These are phyloP conservation scores for Pezicula carpinea DNA, from an alignment of 2,329 filamentous ascomycete species.

Conservation along the genomic window DNA sequence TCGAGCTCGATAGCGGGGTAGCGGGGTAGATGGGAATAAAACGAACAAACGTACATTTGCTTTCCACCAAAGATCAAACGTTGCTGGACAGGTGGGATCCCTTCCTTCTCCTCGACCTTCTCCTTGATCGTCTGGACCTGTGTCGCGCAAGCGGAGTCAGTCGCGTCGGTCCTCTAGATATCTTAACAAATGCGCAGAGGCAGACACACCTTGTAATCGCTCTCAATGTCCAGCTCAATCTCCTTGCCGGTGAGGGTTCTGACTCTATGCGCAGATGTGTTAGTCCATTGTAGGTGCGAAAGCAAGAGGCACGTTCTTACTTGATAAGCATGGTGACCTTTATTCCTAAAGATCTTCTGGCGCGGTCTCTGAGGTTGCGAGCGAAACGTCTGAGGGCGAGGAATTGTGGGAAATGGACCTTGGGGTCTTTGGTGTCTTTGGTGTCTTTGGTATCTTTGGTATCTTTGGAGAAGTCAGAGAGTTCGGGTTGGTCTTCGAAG, in stretches of 20 bases:
- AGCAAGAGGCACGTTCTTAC: conserved; percentile 27
- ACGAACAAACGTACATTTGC: conserved; percentile 68
- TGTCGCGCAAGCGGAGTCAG: not conserved
- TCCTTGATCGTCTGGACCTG: conserved; percentile 97
- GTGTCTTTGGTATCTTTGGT: too few relatives aligned
- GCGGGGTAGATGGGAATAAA: conserved; percentile 6
- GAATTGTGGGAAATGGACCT: too few relatives aligned
- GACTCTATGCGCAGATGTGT: conserved; percentile 57
- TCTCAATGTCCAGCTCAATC: conserved; percentile 96
- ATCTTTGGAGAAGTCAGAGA: too few relatives aligned
- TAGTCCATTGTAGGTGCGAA: not conserved
- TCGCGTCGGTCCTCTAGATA: not conserved
- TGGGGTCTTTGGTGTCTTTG: too few relatives aligned
- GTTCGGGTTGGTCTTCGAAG: too few relatives aligned
- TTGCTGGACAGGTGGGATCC: conserved; percentile 95
- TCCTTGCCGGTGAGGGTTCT: conserved; percentile 97
- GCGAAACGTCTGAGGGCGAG: too few relatives aligned
- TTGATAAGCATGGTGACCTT: conserved; percentile 47
- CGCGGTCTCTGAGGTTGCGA: too few relatives aligned
- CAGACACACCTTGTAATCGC: conserved; percentile 73
- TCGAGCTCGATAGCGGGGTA: not conserved
- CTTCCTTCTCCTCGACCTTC: conserved; percentile 98
- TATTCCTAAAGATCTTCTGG: too few relatives aligned
- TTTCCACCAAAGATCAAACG: conserved; percentile 95
- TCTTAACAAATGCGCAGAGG: not conserved